These are phyloP conservation scores for Aspergillus panamensis DNA, from an alignment of 495 filamentous ascomycete species.

Conservation along the genomic window DNA sequence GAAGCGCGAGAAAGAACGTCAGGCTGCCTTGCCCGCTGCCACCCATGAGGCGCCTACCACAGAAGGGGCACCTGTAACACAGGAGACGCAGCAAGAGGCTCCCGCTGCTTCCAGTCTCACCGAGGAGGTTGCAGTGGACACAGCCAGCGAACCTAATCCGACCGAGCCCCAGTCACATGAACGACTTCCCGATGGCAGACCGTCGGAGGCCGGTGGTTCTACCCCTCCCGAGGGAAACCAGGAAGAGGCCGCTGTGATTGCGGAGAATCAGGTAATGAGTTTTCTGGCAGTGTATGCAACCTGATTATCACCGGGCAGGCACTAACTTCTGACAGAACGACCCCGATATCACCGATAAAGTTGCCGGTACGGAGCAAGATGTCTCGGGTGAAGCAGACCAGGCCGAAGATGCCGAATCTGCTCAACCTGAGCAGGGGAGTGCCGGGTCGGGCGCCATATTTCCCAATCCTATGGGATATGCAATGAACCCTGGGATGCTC, in stretches of 20 bases:
- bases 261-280: conserved; percentile 18
- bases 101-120: conserved; percentile 2
- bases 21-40: conserved; percentile 28
- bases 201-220: conserved; percentile 1
- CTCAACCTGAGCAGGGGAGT: conserved; percentile 26
- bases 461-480: conserved; percentile 27
- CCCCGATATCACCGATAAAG: conserved; percentile 8
- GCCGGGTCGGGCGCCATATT: conserved; percentile 18
- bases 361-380: conserved; percentile 8
- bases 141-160: not conserved
- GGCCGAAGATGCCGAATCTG: conserved; percentile 22
- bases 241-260: conserved; percentile 21
- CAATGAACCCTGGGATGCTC: conserved; percentile 47
- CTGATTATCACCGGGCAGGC: not conserved
- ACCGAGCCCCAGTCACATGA: conserved; percentile 13
- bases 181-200: conserved; percentile 4
- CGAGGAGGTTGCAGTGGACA: conserved; percentile 9
- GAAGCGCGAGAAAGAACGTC: conserved; percentile 64
- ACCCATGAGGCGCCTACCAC: conserved; percentile 21
- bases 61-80: conserved; percentile 21
- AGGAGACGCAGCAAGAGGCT: conserved; percentile 23
- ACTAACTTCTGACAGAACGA: conserved; percentile 12
- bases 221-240: conserved; percentile 12
- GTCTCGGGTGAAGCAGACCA: conserved; percentile 8
- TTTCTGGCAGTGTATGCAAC: not conserved